A percentile compares a stretch with the other conserved stretches of the same genome.
Conservation (phyloP, 306 rosid species). For the Rosa multiflora region DNA sequence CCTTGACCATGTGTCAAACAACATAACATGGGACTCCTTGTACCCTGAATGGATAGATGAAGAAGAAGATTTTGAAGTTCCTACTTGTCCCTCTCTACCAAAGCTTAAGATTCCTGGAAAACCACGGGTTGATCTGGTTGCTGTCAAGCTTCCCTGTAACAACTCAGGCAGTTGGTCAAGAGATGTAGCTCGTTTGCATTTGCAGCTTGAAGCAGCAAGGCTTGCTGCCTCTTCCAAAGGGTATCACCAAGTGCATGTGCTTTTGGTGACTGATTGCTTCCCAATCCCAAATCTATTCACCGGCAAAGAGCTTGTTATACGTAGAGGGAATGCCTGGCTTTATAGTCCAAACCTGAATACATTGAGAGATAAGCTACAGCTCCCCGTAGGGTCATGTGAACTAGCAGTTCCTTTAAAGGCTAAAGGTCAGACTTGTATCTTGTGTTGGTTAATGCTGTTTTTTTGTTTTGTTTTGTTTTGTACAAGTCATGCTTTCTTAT, state of each 20-base stretch:
- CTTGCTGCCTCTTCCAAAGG: conserved; percentile 74
- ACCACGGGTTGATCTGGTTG: conserved; percentile 76
- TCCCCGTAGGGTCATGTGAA: conserved; percentile 84
- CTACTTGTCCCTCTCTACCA: conserved; percentile 76
- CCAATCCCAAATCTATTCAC: conserved; percentile 73
- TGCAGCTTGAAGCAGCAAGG: conserved; percentile 91
- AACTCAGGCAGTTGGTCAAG: conserved; percentile 75
- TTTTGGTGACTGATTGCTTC: conserved; percentile 71
- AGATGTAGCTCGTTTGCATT: conserved; percentile 83
- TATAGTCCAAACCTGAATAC: conserved; percentile 57
- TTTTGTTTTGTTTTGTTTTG: not conserved
- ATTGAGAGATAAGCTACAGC: conserved; percentile 62
- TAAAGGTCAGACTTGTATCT: conserved; percentile 54
- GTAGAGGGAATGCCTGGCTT: conserved; percentile 74
- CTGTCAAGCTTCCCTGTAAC: conserved; percentile 82
- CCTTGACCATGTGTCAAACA: conserved; percentile 44
- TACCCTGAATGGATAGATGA: conserved; percentile 97
- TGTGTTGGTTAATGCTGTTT: not conserved
- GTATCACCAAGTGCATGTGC: conserved; percentile 54
- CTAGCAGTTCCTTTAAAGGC: conserved; percentile 79
- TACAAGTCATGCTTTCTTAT: not conserved
- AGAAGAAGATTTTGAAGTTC: conserved; percentile 86
- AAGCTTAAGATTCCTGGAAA: conserved; percentile 58
- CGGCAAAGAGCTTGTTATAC: conserved; percentile 64
- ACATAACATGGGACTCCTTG: conserved; percentile 69